These are phyloP conservation scores for Vaccinium vitisidaea DNA, from an alignment of 148 eudicot species.

Conservation along the genomic window DNA sequence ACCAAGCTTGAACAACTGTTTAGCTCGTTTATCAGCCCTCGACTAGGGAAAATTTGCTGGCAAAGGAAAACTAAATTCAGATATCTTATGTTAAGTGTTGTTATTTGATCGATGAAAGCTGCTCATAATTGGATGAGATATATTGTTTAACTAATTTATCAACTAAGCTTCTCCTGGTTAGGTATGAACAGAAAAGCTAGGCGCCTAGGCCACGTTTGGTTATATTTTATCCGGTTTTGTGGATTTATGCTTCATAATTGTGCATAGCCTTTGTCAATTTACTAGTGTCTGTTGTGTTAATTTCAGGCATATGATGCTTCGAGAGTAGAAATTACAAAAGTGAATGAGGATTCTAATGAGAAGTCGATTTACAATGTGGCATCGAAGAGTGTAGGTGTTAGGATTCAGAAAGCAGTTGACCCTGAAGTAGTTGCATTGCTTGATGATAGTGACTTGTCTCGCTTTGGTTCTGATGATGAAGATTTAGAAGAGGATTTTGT, in stretches of 20 bases:
- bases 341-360: slow-evolving; percentile 43
- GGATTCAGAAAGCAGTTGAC: slow-evolving; percentile 71
- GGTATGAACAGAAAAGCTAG: not conserved
- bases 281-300: slow-evolving; percentile 9
- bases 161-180: not conserved
- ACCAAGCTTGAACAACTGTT: not conserved
- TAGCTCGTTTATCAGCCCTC: no score
- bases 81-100: no score
- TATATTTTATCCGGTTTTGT: not conserved
- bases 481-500: slow-evolving; percentile 96
- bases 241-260: not conserved
- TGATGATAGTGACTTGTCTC: slow-evolving; percentile 61
- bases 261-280: not conserved
- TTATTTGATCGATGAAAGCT: no score
- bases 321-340: slow-evolving; percentile 46
- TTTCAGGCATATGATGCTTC: slow-evolving; percentile 94
- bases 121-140: no score
- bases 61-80: no score
- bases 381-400: slow-evolving; percentile 58
- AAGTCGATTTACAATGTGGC: slow-evolving; percentile 65
- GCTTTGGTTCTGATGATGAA: slow-evolving; percentile 76
- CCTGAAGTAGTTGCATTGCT: slow-evolving; percentile 78
- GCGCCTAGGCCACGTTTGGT: not conserved
- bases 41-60: not conserved
- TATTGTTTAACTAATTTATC: not conserved